Percentiles rank a stretch among this genome's conserved stretches.
phyloP scores from a whole-genome alignment of 1,284 basidiomycete species.

The Pseudozyma thailandica region DNA sequence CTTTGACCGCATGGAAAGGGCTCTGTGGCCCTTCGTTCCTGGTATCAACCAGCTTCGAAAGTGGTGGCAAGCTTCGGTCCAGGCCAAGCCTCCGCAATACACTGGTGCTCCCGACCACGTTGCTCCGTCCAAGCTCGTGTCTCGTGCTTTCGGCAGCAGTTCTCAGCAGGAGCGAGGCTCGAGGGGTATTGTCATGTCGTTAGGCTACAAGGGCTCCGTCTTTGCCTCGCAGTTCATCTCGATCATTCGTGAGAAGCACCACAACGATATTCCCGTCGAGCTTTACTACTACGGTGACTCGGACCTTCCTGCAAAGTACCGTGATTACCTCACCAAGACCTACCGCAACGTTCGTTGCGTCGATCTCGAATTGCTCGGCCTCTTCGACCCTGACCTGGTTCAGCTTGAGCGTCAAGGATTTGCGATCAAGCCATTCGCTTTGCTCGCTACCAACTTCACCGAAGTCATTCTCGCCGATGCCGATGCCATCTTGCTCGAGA shows the following conservation, averaged over 20 bases:
- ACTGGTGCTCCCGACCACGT: not conserved
- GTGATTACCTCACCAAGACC: slow-evolving; percentile 37
- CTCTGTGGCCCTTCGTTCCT: slow-evolving; percentile 48
- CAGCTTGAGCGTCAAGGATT: slow-evolving; percentile 49
- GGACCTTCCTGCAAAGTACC: slow-evolving; percentile 46
- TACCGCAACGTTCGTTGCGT: slow-evolving; percentile 44
- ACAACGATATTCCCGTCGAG: slow-evolving; percentile 47
- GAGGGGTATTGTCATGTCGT: slow-evolving; percentile 49
- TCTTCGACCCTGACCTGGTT: slow-evolving; percentile 48
- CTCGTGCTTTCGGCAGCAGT: slow-evolving; percentile 16
- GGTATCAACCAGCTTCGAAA: slow-evolving; percentile 48
- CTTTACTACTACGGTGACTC: slow-evolving; percentile 54
- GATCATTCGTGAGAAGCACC: slow-evolving; percentile 44
- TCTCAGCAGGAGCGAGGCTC: slow-evolving; percentile 9
- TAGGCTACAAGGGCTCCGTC: slow-evolving; percentile 39
- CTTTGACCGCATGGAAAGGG: slow-evolving; percentile 49
- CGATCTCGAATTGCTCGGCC: slow-evolving; percentile 35
- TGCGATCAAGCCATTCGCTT: slow-evolving; percentile 49
- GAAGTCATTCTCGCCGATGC: slow-evolving; percentile 54
- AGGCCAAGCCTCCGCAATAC: slow-evolving; percentile 26
- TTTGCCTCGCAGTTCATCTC: slow-evolving; percentile 51
- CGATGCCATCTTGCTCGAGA: slow-evolving; percentile 44
- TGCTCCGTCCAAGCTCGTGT: slow-evolving; percentile 3
- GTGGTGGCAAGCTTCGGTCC: slow-evolving; percentile 40
- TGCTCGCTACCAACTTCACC: slow-evolving; percentile 52